A percentile compares a stretch with the other conserved stretches of the same genome.
Conservation (phyloP, 169 alveolate species). For the Plasmodium yoelii region DNA sequence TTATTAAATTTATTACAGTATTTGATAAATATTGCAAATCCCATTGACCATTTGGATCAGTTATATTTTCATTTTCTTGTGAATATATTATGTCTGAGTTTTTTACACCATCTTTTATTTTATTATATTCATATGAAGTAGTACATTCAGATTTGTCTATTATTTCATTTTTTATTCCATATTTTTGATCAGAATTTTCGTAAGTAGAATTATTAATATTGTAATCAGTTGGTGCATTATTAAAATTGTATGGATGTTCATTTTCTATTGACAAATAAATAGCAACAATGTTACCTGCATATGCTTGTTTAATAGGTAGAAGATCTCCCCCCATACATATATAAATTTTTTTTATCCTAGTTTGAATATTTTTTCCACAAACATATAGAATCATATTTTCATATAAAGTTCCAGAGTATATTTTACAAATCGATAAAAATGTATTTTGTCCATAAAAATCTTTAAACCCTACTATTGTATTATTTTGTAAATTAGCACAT, state of each 20-base stretch:
- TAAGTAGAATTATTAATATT: not conserved
- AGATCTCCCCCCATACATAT: conserved; percentile 89
- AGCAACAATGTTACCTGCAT: conserved; percentile 87
- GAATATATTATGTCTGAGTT: not conserved
- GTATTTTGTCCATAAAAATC: conserved; percentile 68
- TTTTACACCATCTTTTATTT: not conserved
- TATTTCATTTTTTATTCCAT: not conserved
- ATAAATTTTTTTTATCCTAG: conserved; percentile 74
- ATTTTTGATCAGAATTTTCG: not conserved
- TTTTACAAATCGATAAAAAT: conserved; percentile 51
- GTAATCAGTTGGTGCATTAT: not conserved
- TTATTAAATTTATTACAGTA: conserved; percentile 70
- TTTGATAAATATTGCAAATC: conserved; percentile 71
- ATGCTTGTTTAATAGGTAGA: conserved; percentile 81
- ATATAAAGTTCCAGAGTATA: conserved; percentile 84
- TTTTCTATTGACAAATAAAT: conserved; percentile 77
- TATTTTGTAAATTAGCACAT: conserved; percentile 74
- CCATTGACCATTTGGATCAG: not conserved
- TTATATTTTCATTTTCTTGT: not conserved
- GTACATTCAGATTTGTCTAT: not conserved
- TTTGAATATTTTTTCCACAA: conserved; percentile 76
- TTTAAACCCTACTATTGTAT: conserved; percentile 60
- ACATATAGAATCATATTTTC: conserved; percentile 84
- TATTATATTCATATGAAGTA: conserved; percentile 1
- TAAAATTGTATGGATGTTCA: not conserved